phyloP scores from a whole-genome alignment of 139 green algal genomes.

The Eudorina sp. region DNA sequence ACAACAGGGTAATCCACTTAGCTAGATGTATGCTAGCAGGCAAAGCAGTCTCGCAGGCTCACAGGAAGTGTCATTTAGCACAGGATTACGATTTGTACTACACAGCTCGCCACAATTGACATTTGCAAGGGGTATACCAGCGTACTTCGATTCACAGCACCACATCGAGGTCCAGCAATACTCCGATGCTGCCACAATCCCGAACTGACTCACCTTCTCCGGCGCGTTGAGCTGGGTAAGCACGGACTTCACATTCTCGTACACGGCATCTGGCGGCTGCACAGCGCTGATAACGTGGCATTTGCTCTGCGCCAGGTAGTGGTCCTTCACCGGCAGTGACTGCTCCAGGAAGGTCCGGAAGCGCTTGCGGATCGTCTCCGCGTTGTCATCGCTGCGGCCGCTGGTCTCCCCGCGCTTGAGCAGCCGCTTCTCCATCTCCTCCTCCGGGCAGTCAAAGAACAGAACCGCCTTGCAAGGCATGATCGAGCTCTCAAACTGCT shows the following conservation, averaged over 20 bases:
- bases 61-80: no score
- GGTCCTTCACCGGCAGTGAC: slow-evolving; percentile 87
- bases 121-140: no score
- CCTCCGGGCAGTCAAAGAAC: slow-evolving; percentile 66
- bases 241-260: slow-evolving; percentile 21
- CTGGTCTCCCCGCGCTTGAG: slow-evolving; percentile 88
- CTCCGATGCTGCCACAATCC: neutral
- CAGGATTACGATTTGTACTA: no score
- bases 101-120: no score
- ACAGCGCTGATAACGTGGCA: slow-evolving; percentile 43
- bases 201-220: neutral
- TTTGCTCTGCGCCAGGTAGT: slow-evolving; percentile 84
- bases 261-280: slow-evolving; percentile 13
- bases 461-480: slow-evolving; percentile 56
- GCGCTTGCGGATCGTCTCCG: slow-evolving; percentile 94
- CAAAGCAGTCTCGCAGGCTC: no score
- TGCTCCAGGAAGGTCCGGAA: slow-evolving; percentile 93
- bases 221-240: slow-evolving; percentile 9
- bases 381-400: slow-evolving; percentile 95
- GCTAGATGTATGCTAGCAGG: no score
- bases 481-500: slow-evolving; percentile 75
- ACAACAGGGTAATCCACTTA: no score
- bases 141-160: no score
- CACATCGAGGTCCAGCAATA: no score
- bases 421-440: slow-evolving; percentile 91